Conservation (phyloP, 768 basidiomycete genomes). For the Lentinus tigrinus region DNA sequence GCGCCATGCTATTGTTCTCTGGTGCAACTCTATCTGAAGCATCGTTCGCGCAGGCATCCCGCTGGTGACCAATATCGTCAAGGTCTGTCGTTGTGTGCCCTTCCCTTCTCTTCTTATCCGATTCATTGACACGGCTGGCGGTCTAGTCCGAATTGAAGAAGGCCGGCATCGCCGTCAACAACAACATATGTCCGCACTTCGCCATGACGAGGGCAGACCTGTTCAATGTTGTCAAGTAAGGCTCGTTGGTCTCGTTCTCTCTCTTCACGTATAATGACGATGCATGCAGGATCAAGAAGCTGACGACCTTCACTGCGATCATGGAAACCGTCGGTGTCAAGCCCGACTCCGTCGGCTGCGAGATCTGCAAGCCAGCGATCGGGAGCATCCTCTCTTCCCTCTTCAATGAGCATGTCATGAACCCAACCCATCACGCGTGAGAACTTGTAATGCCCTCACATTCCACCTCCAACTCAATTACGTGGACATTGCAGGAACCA, state of each 20-base stretch:
- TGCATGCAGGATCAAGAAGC: constrained; percentile 50
- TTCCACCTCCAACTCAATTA: too few species aligned
- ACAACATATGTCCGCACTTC: constrained; percentile 67
- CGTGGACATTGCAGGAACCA: constrained; percentile 44
- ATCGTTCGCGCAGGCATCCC: constrained; percentile 43
- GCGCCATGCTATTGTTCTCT: not conserved
- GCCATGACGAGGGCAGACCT: constrained; percentile 62
- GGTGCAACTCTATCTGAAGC: not conserved
- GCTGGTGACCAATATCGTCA: constrained; percentile 45
- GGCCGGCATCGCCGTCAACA: constrained; percentile 55
- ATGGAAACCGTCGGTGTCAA: constrained; percentile 49
- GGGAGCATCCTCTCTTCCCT: constrained; percentile 50
- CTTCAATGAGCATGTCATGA: constrained; percentile 66
- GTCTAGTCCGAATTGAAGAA: constrained; percentile 64
- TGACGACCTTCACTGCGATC: constrained; percentile 54
- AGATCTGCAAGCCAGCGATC: constrained; percentile 70
- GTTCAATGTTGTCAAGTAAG: constrained; percentile 56
- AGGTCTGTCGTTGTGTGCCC: constrained; percentile 20
- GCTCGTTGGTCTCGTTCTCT: not conserved
- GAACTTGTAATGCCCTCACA: too few species aligned
- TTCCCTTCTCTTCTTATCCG: not conserved
- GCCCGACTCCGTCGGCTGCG: constrained; percentile 59
- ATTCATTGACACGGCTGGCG: not conserved
- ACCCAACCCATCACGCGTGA: constrained; percentile 54
- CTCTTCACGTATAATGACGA: not conserved